Base-by-base conservation (phyloP, 2,329 filamentous ascomycete species). In the Truncatella angustata region DNA sequence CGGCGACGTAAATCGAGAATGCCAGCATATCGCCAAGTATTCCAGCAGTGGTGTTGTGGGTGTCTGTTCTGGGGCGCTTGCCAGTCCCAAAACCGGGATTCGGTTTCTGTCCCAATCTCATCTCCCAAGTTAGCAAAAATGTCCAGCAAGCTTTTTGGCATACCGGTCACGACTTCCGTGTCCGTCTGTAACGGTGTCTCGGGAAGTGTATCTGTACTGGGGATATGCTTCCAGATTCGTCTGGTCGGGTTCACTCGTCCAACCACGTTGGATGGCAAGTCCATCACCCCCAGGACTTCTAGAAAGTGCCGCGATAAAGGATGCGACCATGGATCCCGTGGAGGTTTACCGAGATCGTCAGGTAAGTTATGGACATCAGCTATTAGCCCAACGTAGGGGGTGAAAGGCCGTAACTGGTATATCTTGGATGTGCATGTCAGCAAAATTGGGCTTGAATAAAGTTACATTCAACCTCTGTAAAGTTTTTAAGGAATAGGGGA, bases 271-370 rank as follows among this genome's bases (percentile, higher is more conserved):
- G 40, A 12, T 11, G 40, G 40, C 12, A 40, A 36, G 32, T 39
- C 47, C 20, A 26, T 37, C 21, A 26, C 35, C 35, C 18, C 34
- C 18, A 49, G 35, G 9, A 49, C 47, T 24, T 49, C 47, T 26
- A 49, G n/a, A 4, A 30, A 3, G 26, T 40, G 35, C 26, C 35
- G 18, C 5, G 35, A 28, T 6, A 21, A 10, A 14, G 24, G 21
- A 14, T 49, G 26, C 9, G 24, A 12, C 16, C 24, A 11, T 7
- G 35, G 12, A 10, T 49, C 47, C 3, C 20, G 35, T 9, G 16
- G 10, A 1, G 16, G 24, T 7, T 26, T 28, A 5, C 28, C 40
- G 3, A 24, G 23, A 6, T 12, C 12, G 4, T 14, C 23, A 12
- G 28, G n/a, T 7, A 49, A 23, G 23, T 49, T 40, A 36, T 49